Conservation (phyloP, 2,329 filamentous ascomycete genomes). For the Colletotrichum endophyticum region DNA sequence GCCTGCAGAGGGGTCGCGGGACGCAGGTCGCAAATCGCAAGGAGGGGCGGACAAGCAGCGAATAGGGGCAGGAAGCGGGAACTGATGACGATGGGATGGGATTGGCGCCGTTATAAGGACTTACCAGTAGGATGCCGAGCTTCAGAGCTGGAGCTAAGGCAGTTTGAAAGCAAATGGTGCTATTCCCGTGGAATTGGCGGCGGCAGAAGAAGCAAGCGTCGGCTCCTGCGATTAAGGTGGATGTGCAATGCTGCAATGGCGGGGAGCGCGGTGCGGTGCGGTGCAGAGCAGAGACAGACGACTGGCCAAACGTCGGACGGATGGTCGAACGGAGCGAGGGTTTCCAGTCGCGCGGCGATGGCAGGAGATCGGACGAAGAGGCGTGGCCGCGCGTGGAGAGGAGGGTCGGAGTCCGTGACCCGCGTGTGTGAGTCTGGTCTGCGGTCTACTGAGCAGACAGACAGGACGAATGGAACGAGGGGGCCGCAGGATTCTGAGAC, state of each 20-base stretch:
- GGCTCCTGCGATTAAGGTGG: background rate
- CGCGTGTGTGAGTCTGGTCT: background rate
- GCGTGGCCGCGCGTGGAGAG: slow-evolving; percentile 1
- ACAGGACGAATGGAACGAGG: background rate
- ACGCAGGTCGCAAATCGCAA: background rate
- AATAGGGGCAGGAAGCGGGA: background rate
- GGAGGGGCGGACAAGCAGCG: background rate
- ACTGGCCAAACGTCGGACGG: slow-evolving; percentile 15
- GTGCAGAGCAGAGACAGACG: background rate
- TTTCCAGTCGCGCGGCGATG: slow-evolving; percentile 3
- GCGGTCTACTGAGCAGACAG: background rate
- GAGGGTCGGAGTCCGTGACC: slow-evolving; percentile 9
- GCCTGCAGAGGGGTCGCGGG: background rate
- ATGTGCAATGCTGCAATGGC: background rate
- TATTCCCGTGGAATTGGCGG: slow-evolving; percentile 5
- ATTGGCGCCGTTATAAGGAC: background rate
- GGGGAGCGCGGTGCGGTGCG: background rate
- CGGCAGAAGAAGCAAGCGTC: background rate
- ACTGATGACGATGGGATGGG: background rate
- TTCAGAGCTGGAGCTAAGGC: background rate
- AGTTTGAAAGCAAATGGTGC: background rate
- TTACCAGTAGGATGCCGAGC: background rate
- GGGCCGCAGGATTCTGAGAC: background rate
- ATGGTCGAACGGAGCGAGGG: background rate
- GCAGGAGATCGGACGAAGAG: slow-evolving; percentile 12